These are phyloP conservation scores for Linnemannia zychae DNA, from an alignment of 192 early-diverging fungal genomes.

Conservation along the genomic window DNA sequence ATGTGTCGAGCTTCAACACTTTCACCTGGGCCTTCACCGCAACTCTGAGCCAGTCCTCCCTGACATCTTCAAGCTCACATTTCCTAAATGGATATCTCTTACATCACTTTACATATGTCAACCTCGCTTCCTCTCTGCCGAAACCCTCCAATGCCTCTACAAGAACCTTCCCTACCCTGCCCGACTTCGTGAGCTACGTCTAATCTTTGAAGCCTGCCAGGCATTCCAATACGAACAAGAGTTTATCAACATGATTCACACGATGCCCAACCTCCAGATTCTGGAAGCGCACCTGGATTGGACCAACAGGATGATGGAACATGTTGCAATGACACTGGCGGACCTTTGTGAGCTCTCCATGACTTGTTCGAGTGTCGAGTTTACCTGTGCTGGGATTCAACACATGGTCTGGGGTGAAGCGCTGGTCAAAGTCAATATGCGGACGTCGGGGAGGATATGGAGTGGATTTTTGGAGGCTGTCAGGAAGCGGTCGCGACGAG, in stretches of 20 bases:
- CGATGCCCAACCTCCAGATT: conserved; percentile 35
- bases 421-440: conserved; percentile 49
- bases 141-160: conserved; percentile 19
- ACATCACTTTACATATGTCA: conserved; percentile 43
- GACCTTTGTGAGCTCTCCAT: conserved; percentile 36
- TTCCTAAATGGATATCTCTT: conserved; percentile 35
- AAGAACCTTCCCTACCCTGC: conserved; percentile 24
- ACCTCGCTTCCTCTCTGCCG: conserved; percentile 35
- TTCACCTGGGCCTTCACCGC: conserved; percentile 44
- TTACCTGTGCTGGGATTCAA: conserved; percentile 34
- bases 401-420: conserved; percentile 31
- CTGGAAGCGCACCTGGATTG: conserved; percentile 46
- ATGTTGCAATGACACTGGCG: conserved; percentile 29
- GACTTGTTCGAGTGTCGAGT: conserved; percentile 28
- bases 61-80: conserved; percentile 19
- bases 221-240: conserved; percentile 46
- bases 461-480: conserved; percentile 47
- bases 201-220: conserved; percentile 55
- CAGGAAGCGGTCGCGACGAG: conserved; percentile 32
- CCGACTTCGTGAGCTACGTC: conserved; percentile 28
- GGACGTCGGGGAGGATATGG: conserved; percentile 50
- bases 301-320: conserved; percentile 53
- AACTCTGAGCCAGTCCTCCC: conserved; percentile 42
- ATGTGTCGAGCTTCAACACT: conserved; percentile 38
- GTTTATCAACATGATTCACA: conserved; percentile 48